phyloP scores from a whole-genome alignment of 2,329 filamentous ascomycete genomes.

The Colletotrichum paranaense region DNA sequence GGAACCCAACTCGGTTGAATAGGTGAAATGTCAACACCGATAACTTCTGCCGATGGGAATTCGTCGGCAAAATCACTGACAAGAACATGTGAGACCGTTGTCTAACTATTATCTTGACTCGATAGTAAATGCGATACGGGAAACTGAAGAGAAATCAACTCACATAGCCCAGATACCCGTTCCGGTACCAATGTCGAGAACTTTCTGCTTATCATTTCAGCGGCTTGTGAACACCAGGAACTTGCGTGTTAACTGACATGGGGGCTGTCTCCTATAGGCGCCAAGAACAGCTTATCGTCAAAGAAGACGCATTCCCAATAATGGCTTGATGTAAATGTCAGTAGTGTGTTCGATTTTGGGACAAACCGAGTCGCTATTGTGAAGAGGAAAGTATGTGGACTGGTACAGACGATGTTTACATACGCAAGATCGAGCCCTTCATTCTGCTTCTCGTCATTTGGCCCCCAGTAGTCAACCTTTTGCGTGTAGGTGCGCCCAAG shows the following conservation, averaged over 20 bases:
- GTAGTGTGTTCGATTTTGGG: too few relatives aligned
- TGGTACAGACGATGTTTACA: background rate
- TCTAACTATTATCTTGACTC: background rate
- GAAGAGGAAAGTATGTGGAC: too few relatives aligned
- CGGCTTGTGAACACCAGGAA: background rate
- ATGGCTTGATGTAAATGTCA: background rate
- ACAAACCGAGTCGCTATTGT: background rate
- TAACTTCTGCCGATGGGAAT: conserved; percentile 51
- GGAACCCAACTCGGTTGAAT: conserved; percentile 66
- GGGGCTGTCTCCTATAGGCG: background rate
- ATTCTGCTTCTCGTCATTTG: background rate
- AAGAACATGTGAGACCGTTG: background rate
- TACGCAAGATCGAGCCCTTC: background rate
- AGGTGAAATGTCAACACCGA: conserved; percentile 66
- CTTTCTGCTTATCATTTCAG: background rate
- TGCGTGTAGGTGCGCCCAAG: background rate
- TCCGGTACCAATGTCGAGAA: background rate
- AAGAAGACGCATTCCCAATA: background rate
- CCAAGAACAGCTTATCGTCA: background rate
- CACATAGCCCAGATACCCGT: background rate
- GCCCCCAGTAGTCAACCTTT: background rate
- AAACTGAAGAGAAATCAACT: too few relatives aligned
- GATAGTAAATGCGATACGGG: too few relatives aligned
- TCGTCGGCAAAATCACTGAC: background rate
- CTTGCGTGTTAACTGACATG: background rate